A percentile compares a stretch with the other conserved stretches of the same genome.
Conservation (phyloP, 2,329 filamentous ascomycete species). For the Talaromyces sp. region DNA sequence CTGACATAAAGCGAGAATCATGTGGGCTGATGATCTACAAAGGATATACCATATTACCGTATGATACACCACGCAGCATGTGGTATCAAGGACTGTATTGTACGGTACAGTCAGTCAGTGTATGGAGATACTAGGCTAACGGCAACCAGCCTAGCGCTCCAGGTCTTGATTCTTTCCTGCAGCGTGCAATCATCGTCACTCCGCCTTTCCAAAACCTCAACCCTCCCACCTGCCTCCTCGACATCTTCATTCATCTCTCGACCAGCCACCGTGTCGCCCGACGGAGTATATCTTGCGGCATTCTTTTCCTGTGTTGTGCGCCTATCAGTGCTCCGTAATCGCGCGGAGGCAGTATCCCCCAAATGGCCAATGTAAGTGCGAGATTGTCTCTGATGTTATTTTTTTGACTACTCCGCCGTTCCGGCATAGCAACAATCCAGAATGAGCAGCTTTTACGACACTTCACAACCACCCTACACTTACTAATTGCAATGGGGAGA, state of each 20-base stretch:
- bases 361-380: conserved; percentile 45
- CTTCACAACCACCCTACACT: neutral
- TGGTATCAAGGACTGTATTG: neutral
- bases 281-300: neutral
- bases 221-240: neutral
- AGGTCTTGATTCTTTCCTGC: conserved; percentile 2
- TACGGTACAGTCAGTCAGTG: neutral
- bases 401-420: neutral
- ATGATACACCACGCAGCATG: neutral
- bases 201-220: neutral
- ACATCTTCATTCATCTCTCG: neutral
- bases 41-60: neutral
- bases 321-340: neutral
- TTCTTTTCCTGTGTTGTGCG: neutral
- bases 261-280: neutral
- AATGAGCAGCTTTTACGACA: neutral
- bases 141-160: neutral
- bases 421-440: neutral
- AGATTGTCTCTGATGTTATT: neutral
- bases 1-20: neutral
- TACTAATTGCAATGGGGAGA: neutral
- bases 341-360: conserved; percentile 33
- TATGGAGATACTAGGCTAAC: neutral
- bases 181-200: conserved; percentile 7
- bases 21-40: neutral